Conservation (phyloP, 2,329 filamentous ascomycete genomes). For the Arthrobotrys megalospora region DNA sequence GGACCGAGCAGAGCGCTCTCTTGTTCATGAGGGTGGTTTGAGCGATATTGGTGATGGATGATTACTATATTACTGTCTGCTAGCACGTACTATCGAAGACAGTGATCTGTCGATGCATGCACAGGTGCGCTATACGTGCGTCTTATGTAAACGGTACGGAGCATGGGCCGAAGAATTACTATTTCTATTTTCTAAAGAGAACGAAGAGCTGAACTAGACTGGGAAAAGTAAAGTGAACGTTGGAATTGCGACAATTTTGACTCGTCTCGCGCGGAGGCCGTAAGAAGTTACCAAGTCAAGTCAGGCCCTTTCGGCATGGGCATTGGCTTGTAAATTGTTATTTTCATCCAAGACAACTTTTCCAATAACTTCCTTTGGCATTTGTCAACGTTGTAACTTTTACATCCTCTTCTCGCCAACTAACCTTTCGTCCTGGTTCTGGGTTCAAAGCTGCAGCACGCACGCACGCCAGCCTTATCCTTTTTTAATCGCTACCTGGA, state of each 20-base stretch:
- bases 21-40: neutral
- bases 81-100: neutral
- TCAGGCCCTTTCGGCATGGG: neutral
- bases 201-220: neutral
- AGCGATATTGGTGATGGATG: constrained; percentile 1
- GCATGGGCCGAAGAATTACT: neutral
- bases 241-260: constrained; percentile 47
- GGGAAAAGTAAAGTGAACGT: constrained; percentile 38
- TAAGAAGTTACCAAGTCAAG: constrained; percentile 8
- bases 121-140: constrained; percentile 19
- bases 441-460: constrained; percentile 22
- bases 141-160: constrained; percentile 24
- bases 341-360: constrained; percentile 39
- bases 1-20: neutral
- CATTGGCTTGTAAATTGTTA: constrained; percentile 31
- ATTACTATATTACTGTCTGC: neutral
- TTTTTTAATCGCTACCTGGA: constrained; percentile 23
- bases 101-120: constrained; percentile 17
- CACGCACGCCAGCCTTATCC: constrained; percentile 29
- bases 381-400: neutral
- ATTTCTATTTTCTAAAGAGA: neutral
- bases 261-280: constrained; percentile 36
- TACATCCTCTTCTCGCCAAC: neutral
- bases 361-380: constrained; percentile 1
- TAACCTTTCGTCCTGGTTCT: constrained; percentile 21